phyloP scores from a whole-genome alignment of 371 early-diverging fungal species.

The Rhizopus arrhizus region DNA sequence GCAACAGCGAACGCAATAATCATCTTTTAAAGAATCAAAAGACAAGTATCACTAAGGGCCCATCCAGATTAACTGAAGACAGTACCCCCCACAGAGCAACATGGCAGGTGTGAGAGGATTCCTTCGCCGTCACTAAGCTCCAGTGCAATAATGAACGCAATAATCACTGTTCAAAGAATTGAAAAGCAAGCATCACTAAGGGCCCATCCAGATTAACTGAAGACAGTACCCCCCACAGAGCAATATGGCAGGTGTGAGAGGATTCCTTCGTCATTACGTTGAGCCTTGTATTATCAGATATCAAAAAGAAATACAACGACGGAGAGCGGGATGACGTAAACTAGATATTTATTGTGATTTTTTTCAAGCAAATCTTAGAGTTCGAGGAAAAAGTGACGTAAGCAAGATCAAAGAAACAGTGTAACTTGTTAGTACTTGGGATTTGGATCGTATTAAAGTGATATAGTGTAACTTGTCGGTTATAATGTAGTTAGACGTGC shows the following conservation, averaged over 20 bases:
- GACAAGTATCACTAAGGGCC: conserved; percentile 7
- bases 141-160: conserved; percentile 5
- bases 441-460: too few species aligned
- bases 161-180: conserved; percentile 13
- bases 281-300: too few species aligned
- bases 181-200: conserved; percentile 16
- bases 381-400: too few species aligned
- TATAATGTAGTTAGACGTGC: too few species aligned
- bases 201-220: conserved; percentile 17
- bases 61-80: conserved; percentile 6
- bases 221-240: conserved; percentile 14
- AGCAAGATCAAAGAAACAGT: too few species aligned
- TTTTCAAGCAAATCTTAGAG: too few species aligned
- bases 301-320: too few species aligned
- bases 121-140: conserved; percentile 12
- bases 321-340: too few species aligned
- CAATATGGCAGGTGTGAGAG: conserved; percentile 11
- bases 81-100: conserved; percentile 10
- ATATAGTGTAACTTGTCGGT: too few species aligned
- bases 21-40: conserved; percentile 10
- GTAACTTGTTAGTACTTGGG: too few species aligned
- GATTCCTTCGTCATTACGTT: too few species aligned
- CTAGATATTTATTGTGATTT: too few species aligned
- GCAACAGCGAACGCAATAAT: conserved; percentile 12
- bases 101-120: conserved; percentile 13